Evolutionary conservation across 106 monocot genomes (phyloP).

Genomic region (Triglochin maritima): DNA sequence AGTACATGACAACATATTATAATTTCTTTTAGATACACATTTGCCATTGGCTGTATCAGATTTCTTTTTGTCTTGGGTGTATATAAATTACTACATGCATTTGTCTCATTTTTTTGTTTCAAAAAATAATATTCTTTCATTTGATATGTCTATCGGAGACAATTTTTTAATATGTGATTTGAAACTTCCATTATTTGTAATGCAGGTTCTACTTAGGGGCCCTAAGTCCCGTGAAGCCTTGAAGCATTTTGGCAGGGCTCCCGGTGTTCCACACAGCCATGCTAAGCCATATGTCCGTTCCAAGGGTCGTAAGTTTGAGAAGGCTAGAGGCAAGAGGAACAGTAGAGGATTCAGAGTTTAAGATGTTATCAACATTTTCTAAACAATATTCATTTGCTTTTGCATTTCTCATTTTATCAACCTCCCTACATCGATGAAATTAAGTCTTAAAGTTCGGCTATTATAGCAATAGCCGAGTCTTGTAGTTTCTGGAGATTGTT

Average conservation of each 20-base stretch:
- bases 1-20: too few species aligned
- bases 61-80: too few species aligned
- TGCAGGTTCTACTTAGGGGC: conserved; percentile 12
- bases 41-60: too few species aligned
- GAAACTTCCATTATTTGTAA: not conserved
- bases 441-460: too few species aligned
- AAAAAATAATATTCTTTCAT: too few species aligned
- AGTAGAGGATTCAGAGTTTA: conserved; percentile 23
- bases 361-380: not conserved
- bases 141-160: too few species aligned
- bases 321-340: conserved; percentile 19
- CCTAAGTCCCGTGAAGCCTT: conserved; percentile 21
- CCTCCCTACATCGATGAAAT: too few species aligned
- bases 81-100: too few species aligned
- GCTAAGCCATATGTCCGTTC: conserved; percentile 21
- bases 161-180: not conserved
- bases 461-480: too few species aligned
- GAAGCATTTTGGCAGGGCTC: conserved; percentile 22
- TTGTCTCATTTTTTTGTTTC: too few species aligned
- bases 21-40: too few species aligned
- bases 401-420: not conserved
- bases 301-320: conserved; percentile 24
- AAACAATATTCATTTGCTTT: not conserved
- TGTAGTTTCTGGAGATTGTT: too few species aligned
- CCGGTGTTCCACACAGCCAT: conserved; percentile 29